Base-by-base conservation (phyloP, 2,329 filamentous ascomycete genomes). In the Sphaerulina vaccinii region DNA sequence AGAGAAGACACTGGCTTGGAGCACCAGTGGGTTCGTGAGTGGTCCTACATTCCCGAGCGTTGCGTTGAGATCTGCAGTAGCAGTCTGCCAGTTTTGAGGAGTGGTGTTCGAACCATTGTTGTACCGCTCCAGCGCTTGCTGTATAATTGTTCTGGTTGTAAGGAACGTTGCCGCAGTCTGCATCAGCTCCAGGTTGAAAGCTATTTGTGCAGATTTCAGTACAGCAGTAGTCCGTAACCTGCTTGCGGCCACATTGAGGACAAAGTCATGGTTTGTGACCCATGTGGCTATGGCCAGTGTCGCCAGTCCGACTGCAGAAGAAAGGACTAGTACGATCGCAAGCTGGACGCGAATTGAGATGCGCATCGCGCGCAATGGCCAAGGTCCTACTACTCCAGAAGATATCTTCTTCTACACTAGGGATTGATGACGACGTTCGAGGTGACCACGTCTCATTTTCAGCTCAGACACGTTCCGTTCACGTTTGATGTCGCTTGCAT, bases 341-440 rank as follows among this genome's bases (percentile, higher is more conserved):
- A 96, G 79, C 80, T 96, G 91, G 74, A 91, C 86, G 62, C 90
- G 83, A 65, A 96, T 96, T 52, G 87, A 86, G 70, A 96, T 83
- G 71, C 90, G 84, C 88, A 96, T 92, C 23, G 42, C 38, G 52
- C 40, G 24, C 24, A 18, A 45, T 36, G 18, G n/a, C 40, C 29
- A n/a, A 24, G n/a, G 24, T 22, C 38, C 21, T 29, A 8, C 15
- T 18, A n/a, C 13, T 21, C 16, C 11, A 16, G 27, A 3, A 3
- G 27, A 29, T 2, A 13, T 4, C 3, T 8, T 11, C 24, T 8
- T 3, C 27, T 32, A 13, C 5, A 37, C 19, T 3, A 39, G 37
- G 5, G 16, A 6, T n/a, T n/a, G 18, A 39, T 18, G 37, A n/a
- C 37, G 37, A 21, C 37, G 37, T 10, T 10, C 10, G 37, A 19